These are phyloP conservation scores for Nelumbo lutea DNA, from an alignment of 164 flowering plant genomes.

Conservation along the genomic window DNA sequence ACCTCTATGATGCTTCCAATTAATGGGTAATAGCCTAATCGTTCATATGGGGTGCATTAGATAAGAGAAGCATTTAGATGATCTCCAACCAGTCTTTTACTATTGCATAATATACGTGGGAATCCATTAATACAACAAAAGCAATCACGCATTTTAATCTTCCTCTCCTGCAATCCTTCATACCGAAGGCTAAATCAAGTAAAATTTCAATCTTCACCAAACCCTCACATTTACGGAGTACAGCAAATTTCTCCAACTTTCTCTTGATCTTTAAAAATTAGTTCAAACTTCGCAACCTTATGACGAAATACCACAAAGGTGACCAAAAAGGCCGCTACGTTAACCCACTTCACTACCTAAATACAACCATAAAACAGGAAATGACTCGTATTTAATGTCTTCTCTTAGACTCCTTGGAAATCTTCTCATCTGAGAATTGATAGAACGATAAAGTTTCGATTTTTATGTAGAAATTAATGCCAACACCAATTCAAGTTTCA, in stretches of 20 bases:
- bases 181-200: neutral
- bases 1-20: too few relatives aligned
- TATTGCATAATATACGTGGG: too few relatives aligned
- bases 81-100: too few relatives aligned
- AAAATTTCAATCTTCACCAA: neutral
- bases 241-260: neutral
- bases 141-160: neutral
- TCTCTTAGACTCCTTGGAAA: too few relatives aligned
- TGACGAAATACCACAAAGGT: neutral
- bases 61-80: too few relatives aligned
- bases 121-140: neutral
- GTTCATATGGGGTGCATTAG: too few relatives aligned
- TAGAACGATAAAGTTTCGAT: neutral
- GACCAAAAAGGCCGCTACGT: neutral
- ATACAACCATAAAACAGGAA: too few relatives aligned
- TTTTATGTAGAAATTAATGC: neutral
- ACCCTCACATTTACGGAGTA: neutral
- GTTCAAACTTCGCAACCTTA: neutral
- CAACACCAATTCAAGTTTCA: neutral
- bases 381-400: too few relatives aligned
- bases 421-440: neutral
- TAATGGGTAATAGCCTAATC: too few relatives aligned
- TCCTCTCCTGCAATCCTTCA: neutral
- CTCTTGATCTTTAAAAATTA: too few relatives aligned
- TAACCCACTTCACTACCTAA: neutral